Evolutionary conservation across 768 basidiomycete species (phyloP), one percentile per base, ranked within the genome.

Genomic region (Pleurotus tuber-regium): DNA sequence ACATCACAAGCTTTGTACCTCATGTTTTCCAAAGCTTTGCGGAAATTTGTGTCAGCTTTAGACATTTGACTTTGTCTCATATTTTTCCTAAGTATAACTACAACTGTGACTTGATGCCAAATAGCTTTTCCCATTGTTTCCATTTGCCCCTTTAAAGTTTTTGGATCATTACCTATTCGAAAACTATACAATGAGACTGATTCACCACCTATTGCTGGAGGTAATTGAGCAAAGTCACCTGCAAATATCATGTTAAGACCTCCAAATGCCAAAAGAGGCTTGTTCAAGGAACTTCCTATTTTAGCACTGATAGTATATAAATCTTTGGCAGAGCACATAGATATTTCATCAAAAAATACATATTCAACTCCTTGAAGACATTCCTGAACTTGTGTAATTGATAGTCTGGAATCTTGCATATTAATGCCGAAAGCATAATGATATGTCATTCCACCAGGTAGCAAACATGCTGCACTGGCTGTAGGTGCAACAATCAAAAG

Each of bases 271-370:
- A 57, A 39, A 1, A 46, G 4, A 4, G 47, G 44, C n/a, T n/a
- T n/a, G 14, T 58, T 53, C 16, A 58, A 55, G 3, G 62, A 56
- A 12, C 50, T 54, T 9, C 59, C 53, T 14, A 71, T 54, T 11
- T 54, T 57, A 2, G 56, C 53, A 54, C 61, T 61, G 2, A 73
- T 71, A 1, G 44, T 49, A 50, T 67, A 67, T 31, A 73, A 33
- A 25, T 66, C 63, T n/a, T 43, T 16, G 39, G 68, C 69, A 1
- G 63, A 61, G 0, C 74, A 29, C 75, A 76, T 76, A 0, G 71
- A 74, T 0, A 74, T 60, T 51, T 75, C 72, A 62, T 75, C 70
- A 4, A 73, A 43, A 28, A 75, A 72, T 0, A 75, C 49, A 58
- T 70, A 70, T 7, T 70, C 61, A 2, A 71, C 65, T 16, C 61